Evolutionary conservation across 306 rosid genomes (phyloP), one percentile per base, ranked within the genome.

Genomic region (Carpinus fangiana): DNA sequence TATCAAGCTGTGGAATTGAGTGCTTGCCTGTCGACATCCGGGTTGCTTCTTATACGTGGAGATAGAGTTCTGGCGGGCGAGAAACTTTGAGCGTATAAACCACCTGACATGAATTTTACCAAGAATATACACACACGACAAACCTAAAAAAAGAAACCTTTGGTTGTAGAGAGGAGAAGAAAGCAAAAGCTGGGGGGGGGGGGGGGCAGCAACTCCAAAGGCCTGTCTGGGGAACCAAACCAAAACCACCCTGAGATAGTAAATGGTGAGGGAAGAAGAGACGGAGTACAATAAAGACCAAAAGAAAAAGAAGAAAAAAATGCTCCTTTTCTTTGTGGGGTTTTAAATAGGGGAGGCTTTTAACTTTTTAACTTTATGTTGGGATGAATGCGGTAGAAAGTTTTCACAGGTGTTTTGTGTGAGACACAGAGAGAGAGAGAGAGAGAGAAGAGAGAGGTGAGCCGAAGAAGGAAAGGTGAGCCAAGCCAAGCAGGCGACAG

Each of bases 31-130:
- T 88, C 89, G 81, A 66, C 83, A 76, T 88, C 91, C 79, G 84
- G 75, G 82, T 73, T 78, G 82, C 43, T 73, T 81, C 91, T 88
- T 48, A 84, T 85, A 47, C 76, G 86, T 50, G 89, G 87, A 54
- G 91, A 88, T 78, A 78, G 72, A 65, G 81, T 80, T 79, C 89
- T 88, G 56, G 89, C 77, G 70, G 89, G 84, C 52, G 88, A 80
- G 41, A 85, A 70, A 78, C 80, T 78, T 28, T 80, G 91, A 62
- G 85, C 80, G 57, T 83, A 85, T 81, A 88, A 83, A 70, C 78
- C 82, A 70, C 78, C 82, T 54, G 89, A 88, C 85, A 88, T 85
- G 28, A 81, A 77, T 68, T 70, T 82, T 31, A 60, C 54, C 45
- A 75, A 77, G 72, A 64, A 67, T n/a, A 73, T 79, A 60, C 64